Evolutionary conservation across 345 rosid species (phyloP).

Genomic region (Boechera stricta): DNA sequence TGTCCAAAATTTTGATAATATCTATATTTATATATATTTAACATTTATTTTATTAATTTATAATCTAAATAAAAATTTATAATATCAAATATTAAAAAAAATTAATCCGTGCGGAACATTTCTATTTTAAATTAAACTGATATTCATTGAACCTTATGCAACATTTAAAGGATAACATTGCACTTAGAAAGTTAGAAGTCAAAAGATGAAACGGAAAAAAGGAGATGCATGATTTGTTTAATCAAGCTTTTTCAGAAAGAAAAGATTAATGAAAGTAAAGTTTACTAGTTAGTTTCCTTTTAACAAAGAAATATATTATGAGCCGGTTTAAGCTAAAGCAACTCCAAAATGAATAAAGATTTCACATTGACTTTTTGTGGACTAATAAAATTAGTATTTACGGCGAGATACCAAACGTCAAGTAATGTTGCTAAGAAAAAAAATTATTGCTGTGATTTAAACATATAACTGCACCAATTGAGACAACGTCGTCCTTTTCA

Average conservation of each 20-base stretch:
- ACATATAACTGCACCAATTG: background rate
- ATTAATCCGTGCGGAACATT: no score
- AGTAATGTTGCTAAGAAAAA: no score
- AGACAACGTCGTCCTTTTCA: background rate
- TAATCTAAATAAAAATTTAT: no score
- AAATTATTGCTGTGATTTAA: no score
- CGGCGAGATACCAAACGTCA: no score
- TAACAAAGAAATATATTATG: constrained; percentile 14
- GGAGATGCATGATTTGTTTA: constrained; percentile 36
- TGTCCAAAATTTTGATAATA: no score
- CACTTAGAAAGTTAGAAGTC: constrained; percentile 32
- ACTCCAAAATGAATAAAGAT: background rate
- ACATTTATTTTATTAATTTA: no score
- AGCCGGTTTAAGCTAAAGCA: constrained; percentile 25
- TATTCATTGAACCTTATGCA: constrained; percentile 34
- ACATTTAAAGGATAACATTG: constrained; percentile 21
- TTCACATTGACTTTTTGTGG: constrained; percentile 30
- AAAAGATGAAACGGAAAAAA: constrained; percentile 24
- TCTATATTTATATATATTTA: no score
- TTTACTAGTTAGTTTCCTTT: constrained; percentile 6
- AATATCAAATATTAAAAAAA: no score
- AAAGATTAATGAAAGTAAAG: constrained; percentile 19
- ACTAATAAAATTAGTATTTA: background rate
- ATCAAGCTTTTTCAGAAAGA: constrained; percentile 17
- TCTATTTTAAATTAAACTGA: background rate